Percentiles rank a stretch among this genome's conserved stretches.
Evolutionary conservation across 73 alveolate species (phyloP).

Genomic region (Symbiodinium pilosum): DNA sequence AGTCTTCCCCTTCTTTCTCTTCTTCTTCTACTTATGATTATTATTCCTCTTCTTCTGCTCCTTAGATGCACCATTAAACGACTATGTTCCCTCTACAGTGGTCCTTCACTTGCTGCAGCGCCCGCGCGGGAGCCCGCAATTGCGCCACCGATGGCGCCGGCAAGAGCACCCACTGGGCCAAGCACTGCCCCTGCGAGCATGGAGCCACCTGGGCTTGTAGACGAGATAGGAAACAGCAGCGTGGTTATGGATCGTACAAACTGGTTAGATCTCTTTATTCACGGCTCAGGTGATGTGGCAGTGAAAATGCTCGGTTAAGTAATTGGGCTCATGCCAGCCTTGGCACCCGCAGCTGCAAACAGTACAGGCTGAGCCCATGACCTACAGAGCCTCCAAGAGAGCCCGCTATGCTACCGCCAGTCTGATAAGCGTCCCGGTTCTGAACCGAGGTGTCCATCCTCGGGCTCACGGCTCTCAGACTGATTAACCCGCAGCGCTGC

Average conservation of each 20-base stretch:
- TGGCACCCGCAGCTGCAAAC: neutral
- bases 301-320: too few species aligned
- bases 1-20: too few species aligned
- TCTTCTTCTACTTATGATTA: too few species aligned
- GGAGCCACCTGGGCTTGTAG: conserved; percentile 47
- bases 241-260: too few species aligned
- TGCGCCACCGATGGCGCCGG: conserved; percentile 87
- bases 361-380: neutral
- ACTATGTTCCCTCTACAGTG: too few species aligned
- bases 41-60: too few species aligned
- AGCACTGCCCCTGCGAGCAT: conserved; percentile 92
- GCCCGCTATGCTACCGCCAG: conserved; percentile 92
- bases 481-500: too few species aligned
- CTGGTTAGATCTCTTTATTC: too few species aligned
- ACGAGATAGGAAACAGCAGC: neutral
- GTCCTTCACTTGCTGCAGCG: conserved; percentile 84
- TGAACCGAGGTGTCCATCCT: conserved; percentile 74
- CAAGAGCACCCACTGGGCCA: conserved; percentile 87
- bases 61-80: too few species aligned
- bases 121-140: conserved; percentile 89
- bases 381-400: conserved; percentile 85
- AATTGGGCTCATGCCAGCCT: too few species aligned
- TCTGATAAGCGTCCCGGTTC: conserved; percentile 83
- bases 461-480: neutral
- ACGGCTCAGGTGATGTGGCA: too few species aligned